Evolutionary conservation across 352 stramenopile species (phyloP).

Genomic region (Phytopythium vexans): DNA sequence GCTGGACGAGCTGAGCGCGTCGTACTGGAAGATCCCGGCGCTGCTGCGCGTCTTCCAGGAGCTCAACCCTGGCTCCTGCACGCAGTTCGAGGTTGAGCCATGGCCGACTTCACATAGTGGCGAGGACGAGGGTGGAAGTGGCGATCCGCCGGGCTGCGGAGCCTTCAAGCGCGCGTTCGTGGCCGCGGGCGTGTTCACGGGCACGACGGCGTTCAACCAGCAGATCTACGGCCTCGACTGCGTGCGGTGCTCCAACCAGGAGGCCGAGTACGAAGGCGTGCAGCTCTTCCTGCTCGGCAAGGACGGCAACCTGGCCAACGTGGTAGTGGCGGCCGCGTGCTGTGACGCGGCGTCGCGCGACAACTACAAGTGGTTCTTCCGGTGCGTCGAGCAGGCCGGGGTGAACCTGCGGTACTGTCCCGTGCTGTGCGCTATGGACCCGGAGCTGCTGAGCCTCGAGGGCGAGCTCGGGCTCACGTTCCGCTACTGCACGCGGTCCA

Average conservation of each 20-base stretch:
- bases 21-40: constrained; percentile 41
- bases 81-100: constrained; percentile 10
- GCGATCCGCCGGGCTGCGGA: constrained; percentile 5
- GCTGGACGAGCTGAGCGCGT: constrained; percentile 24
- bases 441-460: constrained; percentile 31
- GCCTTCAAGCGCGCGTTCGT: constrained; percentile 44
- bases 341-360: constrained; percentile 31
- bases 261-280: constrained; percentile 35
- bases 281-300: constrained; percentile 51
- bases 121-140: constrained; percentile 16
- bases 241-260: constrained; percentile 20
- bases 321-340: constrained; percentile 38
- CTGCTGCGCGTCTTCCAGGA: constrained; percentile 31
- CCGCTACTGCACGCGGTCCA: constrained; percentile 46
- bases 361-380: constrained; percentile 56
- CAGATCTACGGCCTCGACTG: constrained; percentile 53
- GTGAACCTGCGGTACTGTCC: constrained; percentile 40
- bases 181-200: constrained; percentile 40
- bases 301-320: constrained; percentile 44
- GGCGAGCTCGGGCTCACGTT: constrained; percentile 38
- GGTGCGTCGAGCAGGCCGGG: constrained; percentile 30
- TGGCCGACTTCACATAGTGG: constrained; percentile 1
- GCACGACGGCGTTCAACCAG: constrained; percentile 38
- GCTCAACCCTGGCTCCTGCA: constrained; percentile 34
- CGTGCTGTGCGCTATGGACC: constrained; percentile 35